Evolutionary conservation across 2,329 filamentous ascomycete genomes (phyloP).

Genomic region (Cadophora sp.): DNA sequence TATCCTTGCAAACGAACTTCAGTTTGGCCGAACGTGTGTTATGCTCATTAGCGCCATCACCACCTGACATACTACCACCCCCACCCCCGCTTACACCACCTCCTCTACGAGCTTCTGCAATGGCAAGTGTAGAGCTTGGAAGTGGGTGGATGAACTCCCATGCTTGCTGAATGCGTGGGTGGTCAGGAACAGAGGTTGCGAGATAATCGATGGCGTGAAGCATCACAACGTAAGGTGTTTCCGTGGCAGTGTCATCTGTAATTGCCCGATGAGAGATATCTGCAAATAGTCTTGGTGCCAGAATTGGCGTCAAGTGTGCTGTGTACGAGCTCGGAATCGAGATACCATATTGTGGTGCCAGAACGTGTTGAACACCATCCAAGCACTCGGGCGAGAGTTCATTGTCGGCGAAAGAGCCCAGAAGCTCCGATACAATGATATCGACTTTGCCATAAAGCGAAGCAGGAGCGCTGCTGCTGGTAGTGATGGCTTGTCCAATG

Average conservation of each 20-base stretch:
- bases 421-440: conserved; percentile 90
- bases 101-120: conserved; percentile 62
- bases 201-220: conserved; percentile 90
- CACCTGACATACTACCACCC: conserved; percentile 75
- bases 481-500: conserved; percentile 47
- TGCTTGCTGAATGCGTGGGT: conserved; percentile 71
- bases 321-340: conserved; percentile 95
- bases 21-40: conserved; percentile 83
- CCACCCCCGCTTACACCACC: conserved; percentile 72
- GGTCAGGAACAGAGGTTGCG: conserved; percentile 65
- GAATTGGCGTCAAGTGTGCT: conserved; percentile 90
- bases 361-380: conserved; percentile 90
- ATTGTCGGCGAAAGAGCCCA: conserved; percentile 96
- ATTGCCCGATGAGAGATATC: conserved; percentile 72
- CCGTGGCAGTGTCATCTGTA: conserved; percentile 75
- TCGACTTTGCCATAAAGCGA: conserved; percentile 75
- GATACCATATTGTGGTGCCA: conserved; percentile 81
- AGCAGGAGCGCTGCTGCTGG: conserved; percentile 46
- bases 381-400: conserved; percentile 96
- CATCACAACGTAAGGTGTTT: conserved; percentile 95
- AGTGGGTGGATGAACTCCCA: conserved; percentile 85
- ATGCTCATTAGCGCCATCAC: conserved; percentile 87
- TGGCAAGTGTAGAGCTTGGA: conserved; percentile 61
- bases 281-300: conserved; percentile 82
- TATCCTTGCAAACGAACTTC: conserved; percentile 77